Evolutionary conservation across 805 yeast species (phyloP).

Genomic region (Phaffomyces opuntiae): DNA sequence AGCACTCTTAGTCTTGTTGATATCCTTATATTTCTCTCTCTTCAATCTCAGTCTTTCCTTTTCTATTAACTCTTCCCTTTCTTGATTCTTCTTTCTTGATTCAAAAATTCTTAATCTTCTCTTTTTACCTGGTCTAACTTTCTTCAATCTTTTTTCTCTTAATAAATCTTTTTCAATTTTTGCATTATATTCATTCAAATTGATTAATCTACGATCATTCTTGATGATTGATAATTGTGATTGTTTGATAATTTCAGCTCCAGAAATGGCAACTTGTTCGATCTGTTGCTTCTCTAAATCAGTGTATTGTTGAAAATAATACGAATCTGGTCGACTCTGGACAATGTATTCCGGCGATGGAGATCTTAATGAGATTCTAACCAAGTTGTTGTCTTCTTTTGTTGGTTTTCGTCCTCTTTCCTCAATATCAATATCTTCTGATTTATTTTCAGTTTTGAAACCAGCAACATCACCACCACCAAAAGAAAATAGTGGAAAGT

Average conservation of each 20-base stretch:
- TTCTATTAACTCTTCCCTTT: constrained; percentile 8
- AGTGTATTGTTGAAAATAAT: constrained; percentile 13
- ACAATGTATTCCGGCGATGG: constrained; percentile 18
- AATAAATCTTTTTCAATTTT: constrained; percentile 9
- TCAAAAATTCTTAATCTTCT: constrained; percentile 12
- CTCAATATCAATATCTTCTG: neutral
- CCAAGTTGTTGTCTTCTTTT: constrained; percentile 7
- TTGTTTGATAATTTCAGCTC: constrained; percentile 13
- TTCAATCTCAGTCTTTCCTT: constrained; percentile 13
- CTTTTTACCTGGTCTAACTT: constrained; percentile 22
- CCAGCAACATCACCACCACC: constrained; percentile 6
- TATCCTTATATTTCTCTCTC: constrained; percentile 10
- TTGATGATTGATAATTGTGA: neutral
- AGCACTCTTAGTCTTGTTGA: constrained; percentile 15
- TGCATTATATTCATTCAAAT: constrained; percentile 12
- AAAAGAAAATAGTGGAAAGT: constrained; percentile 23
- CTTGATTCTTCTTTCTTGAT: constrained; percentile 8
- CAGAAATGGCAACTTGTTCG: constrained; percentile 11
- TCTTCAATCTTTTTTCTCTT: constrained; percentile 6
- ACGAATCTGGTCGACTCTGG: constrained; percentile 19
- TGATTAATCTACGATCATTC: constrained; percentile 10
- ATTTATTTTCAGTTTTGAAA: neutral
- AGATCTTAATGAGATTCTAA: constrained; percentile 17
- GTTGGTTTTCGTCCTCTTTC: constrained; percentile 11
- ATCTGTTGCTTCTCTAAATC: constrained; percentile 8